Evolutionary conservation across 371 early-diverging fungal genomes (phyloP), one percentile per base, ranked within the genome.

Genomic region (Haplosporangium sp.): DNA sequence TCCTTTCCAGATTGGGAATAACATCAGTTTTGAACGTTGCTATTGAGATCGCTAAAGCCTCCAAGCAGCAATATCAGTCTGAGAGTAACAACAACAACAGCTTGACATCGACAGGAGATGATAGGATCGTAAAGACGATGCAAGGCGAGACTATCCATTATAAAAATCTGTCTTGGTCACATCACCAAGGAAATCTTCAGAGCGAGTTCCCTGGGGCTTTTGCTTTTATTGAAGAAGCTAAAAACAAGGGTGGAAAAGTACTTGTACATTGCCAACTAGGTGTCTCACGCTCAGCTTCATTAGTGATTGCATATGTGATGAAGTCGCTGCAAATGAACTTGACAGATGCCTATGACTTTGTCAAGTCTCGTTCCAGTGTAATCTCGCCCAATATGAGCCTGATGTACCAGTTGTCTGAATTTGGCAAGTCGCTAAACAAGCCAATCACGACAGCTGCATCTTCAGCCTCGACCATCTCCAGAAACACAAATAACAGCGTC

Each of bases 191-290:
- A 38, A 88, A 92, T 76, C 67, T 94, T 37, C 84, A 85, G 8
- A 56, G 83, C n/a, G 90, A 92, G 71, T 91, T 96, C 39, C 86
- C 85, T 27, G 77, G 72, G 34, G 92, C 92, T 13, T 92, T 96
- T 67, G 88, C 81, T 53, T 91, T 90, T 69, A 95, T 95, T 72
- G 92, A 94, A 67, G 84, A 82, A 34, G 89, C 91, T 27, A 88
- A 89, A 37, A 72, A 68, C 13, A 69, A 84, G 13, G 88, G 89
- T 34, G 84, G 87, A 57, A 83, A 89, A 39, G 90, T 96, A 1
- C 85, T 97, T 15, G 93, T 97, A 4, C 94, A 96, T 70, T 97
- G 97, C 83, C 94, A 95, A 76, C 88, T 93, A 72, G 97, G 97
- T 17, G 93, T 96, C 8, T 94, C 96, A 38, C 86, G 97, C 45